Evolutionary conservation across 202 grass and related monocot species (phyloP).

Genomic region (Schoenoplectus tabernaemontani): DNA sequence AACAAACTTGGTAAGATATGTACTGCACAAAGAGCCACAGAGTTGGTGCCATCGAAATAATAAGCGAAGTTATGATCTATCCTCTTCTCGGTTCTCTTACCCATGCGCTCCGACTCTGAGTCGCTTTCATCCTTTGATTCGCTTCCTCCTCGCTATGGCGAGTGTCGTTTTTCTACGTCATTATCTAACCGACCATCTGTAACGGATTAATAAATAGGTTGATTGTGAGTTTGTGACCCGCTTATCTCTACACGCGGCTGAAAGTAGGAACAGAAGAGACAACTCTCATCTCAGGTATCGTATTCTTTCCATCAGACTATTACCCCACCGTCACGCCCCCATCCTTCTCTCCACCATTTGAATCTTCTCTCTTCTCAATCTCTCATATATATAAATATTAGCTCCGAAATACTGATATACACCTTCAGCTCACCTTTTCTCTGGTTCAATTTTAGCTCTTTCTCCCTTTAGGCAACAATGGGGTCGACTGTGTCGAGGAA

Average conservation of each 20-base stretch:
- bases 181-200: background rate
- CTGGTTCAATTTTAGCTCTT: background rate
- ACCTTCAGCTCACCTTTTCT: background rate
- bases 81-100: background rate
- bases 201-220: background rate
- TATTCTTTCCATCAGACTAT: background rate
- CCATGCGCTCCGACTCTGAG: background rate
- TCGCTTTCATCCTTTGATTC: constrained; percentile 2
- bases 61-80: background rate
- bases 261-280: too few species aligned
- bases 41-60: background rate
- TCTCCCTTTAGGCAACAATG: constrained; percentile 24
- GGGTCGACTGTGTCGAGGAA: constrained; percentile 61
- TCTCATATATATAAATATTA: background rate
- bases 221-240: background rate
- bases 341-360: constrained; percentile 7
- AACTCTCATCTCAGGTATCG: background rate
- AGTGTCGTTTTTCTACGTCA: background rate
- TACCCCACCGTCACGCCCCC: constrained; percentile 20
- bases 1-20: too few species aligned
- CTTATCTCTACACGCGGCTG: background rate
- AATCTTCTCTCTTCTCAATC: background rate
- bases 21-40: background rate
- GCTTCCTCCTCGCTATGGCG: background rate
- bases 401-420: too few species aligned